A percentile compares a stretch with the other conserved stretches of the same genome.
These are phyloP conservation scores for Botryotinia convoluta DNA, from an alignment of 2,329 filamentous ascomycete species.

Conservation along the genomic window DNA sequence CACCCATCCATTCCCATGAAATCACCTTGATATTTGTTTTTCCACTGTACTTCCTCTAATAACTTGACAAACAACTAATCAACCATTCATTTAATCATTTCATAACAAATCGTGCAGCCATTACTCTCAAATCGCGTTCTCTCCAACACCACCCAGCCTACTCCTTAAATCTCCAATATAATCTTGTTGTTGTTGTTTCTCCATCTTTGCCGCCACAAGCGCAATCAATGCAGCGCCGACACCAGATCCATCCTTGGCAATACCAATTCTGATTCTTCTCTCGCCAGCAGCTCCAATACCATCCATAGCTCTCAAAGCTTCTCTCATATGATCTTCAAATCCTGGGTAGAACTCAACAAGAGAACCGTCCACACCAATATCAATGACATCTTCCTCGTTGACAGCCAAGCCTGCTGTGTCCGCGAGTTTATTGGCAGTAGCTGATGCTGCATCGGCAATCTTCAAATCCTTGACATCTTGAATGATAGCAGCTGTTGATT, in stretches of 20 bases:
- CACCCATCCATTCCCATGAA: not conserved
- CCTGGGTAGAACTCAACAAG: slow-evolving; percentile 94
- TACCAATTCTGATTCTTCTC: slow-evolving; percentile 85
- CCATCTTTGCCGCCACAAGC: slow-evolving; percentile 70
- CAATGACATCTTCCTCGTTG: slow-evolving; percentile 63
- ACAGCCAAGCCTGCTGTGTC: slow-evolving; percentile 31
- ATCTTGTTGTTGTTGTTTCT: slow-evolving; percentile 27
- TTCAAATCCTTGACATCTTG: slow-evolving; percentile 34
- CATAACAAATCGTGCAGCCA: slow-evolving; percentile 2
- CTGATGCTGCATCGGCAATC: slow-evolving; percentile 29
- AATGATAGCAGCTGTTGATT: slow-evolving; percentile 30
- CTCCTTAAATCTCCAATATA: slow-evolving; percentile 24
- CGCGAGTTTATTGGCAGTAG: slow-evolving; percentile 33
- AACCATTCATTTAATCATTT: slow-evolving; percentile 9
- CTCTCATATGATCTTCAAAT: slow-evolving; percentile 84
- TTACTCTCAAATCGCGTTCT: not conserved
- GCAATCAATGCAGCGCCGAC: slow-evolving; percentile 96
- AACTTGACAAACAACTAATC: not conserved
- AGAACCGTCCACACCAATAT: slow-evolving; percentile 92
- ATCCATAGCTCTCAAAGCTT: slow-evolving; percentile 73
- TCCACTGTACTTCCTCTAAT: not conserved
- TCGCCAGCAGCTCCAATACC: slow-evolving; percentile 77
- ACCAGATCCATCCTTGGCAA: slow-evolving; percentile 93
- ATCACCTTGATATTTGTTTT: not conserved
- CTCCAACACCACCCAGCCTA: not conserved